phyloP scores from a whole-genome alignment of 2,329 filamentous ascomycete genomes.

The Calonectria pauciramosa region DNA sequence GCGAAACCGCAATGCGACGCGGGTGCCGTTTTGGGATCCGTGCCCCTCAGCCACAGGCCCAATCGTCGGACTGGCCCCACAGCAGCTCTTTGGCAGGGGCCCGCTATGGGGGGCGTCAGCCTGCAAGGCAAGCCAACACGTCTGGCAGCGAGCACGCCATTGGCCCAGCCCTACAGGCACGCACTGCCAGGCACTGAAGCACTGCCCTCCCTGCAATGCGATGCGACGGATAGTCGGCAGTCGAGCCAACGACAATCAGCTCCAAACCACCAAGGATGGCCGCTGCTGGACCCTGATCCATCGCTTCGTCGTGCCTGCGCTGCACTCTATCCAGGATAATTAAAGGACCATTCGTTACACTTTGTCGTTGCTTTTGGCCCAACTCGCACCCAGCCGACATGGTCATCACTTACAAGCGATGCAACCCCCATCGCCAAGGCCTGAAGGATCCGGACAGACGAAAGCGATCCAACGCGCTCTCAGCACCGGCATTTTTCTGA shows the following conservation, averaged over 20 bases:
- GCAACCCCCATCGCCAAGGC: background rate
- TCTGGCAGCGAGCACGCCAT: background rate
- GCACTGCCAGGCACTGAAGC: background rate
- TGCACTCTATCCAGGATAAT: background rate
- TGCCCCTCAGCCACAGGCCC: background rate
- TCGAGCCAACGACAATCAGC: background rate
- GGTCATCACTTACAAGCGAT: background rate
- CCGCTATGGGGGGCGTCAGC: background rate
- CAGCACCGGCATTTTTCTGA: background rate
- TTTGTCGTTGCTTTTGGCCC: background rate
- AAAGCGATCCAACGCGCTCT: background rate
- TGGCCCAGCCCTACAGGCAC: background rate
- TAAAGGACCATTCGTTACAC: background rate
- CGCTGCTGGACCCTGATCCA: background rate
- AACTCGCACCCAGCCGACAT: background rate
- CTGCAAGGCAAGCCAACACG: background rate
- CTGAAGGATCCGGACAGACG: background rate
- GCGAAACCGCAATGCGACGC: background rate
- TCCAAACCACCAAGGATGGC: constrained; percentile 1
- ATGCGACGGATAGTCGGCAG: constrained; percentile 8
- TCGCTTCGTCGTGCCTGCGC: background rate
- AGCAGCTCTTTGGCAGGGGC: background rate
- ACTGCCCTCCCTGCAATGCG: background rate
- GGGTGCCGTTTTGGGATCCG: background rate
- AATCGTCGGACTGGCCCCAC: background rate